phyloP scores from a whole-genome alignment of 1,284 basidiomycete genomes.

The Sanghuangporus sanghuang region DNA sequence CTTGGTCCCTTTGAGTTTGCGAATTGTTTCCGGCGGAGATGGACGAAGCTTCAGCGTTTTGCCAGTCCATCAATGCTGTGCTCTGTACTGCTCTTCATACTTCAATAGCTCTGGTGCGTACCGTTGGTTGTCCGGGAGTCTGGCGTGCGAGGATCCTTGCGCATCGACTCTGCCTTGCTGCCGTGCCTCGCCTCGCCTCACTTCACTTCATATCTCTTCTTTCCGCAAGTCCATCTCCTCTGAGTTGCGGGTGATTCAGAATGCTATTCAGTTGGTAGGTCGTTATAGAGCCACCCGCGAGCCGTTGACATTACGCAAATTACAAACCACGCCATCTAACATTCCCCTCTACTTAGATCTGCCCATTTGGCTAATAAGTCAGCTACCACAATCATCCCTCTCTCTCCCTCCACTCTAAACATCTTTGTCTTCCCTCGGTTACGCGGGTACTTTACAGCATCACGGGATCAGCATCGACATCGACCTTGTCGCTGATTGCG shows the following conservation, averaged over 20 bases:
- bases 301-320: background rate
- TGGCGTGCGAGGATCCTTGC: background rate
- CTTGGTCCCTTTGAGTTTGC: background rate
- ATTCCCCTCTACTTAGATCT: background rate
- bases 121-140: background rate
- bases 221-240: background rate
- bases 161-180: background rate
- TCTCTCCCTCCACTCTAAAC: background rate
- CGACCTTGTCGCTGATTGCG: background rate
- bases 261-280: background rate
- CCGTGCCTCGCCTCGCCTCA: background rate
- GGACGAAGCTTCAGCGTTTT: background rate
- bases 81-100: background rate
- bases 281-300: background rate
- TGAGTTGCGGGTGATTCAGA: background rate
- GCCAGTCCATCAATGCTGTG: too few species aligned
- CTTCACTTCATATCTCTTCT: background rate
- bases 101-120: background rate
- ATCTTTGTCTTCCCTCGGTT: background rate
- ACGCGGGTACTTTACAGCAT: background rate
- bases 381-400: background rate
- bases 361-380: too few species aligned
- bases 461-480: background rate
- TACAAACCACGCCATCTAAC: too few species aligned
- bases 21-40: background rate